phyloP scores from a whole-genome alignment of 108 stramenopile genomes.

The Cyclotella distinguenda region DNA sequence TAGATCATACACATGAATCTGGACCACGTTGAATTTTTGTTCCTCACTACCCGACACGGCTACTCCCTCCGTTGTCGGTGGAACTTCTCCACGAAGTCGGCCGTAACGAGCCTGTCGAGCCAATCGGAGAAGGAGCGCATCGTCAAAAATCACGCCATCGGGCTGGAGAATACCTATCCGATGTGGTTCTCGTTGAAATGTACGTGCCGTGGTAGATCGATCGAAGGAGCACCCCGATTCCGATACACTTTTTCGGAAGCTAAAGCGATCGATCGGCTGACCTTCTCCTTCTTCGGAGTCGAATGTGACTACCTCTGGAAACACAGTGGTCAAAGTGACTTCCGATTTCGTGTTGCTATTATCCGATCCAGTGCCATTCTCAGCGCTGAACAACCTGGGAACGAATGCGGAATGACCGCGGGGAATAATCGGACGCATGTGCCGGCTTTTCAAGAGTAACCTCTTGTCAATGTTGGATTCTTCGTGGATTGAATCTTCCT shows the following conservation, averaged over 20 bases:
- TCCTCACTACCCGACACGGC: background rate
- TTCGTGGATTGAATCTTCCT: background rate
- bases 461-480: background rate
- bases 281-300: conserved; percentile 20
- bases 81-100: conserved; percentile 6
- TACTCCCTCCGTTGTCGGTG: background rate
- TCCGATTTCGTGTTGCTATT: conserved; percentile 11
- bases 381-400: background rate
- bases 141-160: conserved; percentile 37
- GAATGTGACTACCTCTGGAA: conserved; percentile 24
- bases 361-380: background rate
- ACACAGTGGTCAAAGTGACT: background rate
- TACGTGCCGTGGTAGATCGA: background rate
- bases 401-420: too few relatives aligned
- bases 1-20: conserved; percentile 75
- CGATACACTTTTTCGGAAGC: conserved; percentile 25
- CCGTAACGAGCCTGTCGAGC: conserved; percentile 28
- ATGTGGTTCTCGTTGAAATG: conserved; percentile 8
- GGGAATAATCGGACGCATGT: too few relatives aligned
- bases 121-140: conserved; percentile 34
- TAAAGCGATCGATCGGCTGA: background rate
- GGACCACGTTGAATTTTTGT: conserved; percentile 26
- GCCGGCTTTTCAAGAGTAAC: background rate
- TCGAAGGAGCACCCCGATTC: conserved; percentile 17
- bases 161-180: conserved; percentile 43